A percentile compares a stretch with the other conserved stretches of the same genome.
Evolutionary conservation across 768 basidiomycete genomes (phyloP).

Genomic region (Sarcodon aspratus): DNA sequence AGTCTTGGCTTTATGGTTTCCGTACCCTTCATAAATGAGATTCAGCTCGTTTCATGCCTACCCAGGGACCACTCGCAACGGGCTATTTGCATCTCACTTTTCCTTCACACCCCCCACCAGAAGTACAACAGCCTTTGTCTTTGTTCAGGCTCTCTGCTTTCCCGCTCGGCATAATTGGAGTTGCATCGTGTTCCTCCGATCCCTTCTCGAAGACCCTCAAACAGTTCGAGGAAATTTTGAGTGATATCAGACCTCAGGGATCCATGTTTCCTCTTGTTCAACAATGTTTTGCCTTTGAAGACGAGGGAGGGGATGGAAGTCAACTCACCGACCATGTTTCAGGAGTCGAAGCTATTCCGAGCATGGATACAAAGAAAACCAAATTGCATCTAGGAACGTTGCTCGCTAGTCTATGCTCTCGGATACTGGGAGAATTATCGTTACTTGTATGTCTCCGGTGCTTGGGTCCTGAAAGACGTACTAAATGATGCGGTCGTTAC

Average conservation of each 20-base stretch:
- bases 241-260: constrained; percentile 54
- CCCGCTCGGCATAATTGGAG: constrained; percentile 80
- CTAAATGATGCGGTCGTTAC: constrained; percentile 2
- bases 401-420: constrained; percentile 81
- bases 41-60: constrained; percentile 77
- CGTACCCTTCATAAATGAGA: constrained; percentile 1
- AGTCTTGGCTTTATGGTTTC: background rate
- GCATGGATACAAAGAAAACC: constrained; percentile 71
- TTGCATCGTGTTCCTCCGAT: constrained; percentile 58
- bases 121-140: constrained; percentile 53
- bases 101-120: constrained; percentile 63
- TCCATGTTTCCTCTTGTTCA: constrained; percentile 69
- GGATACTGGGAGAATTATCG: constrained; percentile 78
- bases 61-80: constrained; percentile 39
- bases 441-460: constrained; percentile 50
- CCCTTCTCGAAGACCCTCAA: constrained; percentile 40
- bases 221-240: constrained; percentile 56
- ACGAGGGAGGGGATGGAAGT: constrained; percentile 39
- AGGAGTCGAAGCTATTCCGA: constrained; percentile 71
- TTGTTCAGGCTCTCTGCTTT: constrained; percentile 75
- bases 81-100: constrained; percentile 78
- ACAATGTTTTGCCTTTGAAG: constrained; percentile 79
- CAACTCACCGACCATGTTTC: constrained; percentile 45
- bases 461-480: background rate
- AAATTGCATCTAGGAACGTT: constrained; percentile 73